phyloP scores from a whole-genome alignment of 1,139 yeast species.

The Geotrichum carabidarum region DNA sequence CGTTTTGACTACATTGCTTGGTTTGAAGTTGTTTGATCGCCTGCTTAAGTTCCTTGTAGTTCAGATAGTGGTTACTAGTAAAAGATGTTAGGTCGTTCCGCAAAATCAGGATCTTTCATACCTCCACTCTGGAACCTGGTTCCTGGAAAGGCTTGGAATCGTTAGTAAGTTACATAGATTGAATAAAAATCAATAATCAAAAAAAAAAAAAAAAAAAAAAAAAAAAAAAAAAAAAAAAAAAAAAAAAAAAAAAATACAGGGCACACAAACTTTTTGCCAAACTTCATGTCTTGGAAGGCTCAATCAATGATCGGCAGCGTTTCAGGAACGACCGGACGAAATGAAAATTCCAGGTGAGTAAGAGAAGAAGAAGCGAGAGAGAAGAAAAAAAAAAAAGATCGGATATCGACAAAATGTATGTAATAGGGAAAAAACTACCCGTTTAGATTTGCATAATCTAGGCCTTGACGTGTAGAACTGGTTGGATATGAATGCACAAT shows the following conservation, averaged over 20 bases:
- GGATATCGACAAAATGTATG: too few species aligned
- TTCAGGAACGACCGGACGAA: background rate
- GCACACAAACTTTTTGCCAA: slow-evolving; percentile 59
- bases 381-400: background rate
- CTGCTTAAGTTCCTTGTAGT: slow-evolving; percentile 80
- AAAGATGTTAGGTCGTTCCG: background rate
- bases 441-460: too few species aligned
- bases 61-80: slow-evolving; percentile 56
- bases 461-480: background rate
- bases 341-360: background rate
- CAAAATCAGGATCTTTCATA: slow-evolving; percentile 20
- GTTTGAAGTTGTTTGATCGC: slow-evolving; percentile 54
- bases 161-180: background rate
- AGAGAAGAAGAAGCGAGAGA: background rate
- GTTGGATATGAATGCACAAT: background rate
- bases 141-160: slow-evolving; percentile 50
- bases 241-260: too few species aligned
- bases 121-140: slow-evolving; percentile 92
- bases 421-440: too few species aligned
- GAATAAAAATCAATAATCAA: too few species aligned
- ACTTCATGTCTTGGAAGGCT: slow-evolving; percentile 53
- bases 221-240: too few species aligned
- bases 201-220: too few species aligned
- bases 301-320: background rate
- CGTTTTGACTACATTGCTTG: slow-evolving; percentile 9